These are phyloP conservation scores for Solanum hybrid DNA, from an alignment of 305 asterid genomes.

Conservation along the genomic window DNA sequence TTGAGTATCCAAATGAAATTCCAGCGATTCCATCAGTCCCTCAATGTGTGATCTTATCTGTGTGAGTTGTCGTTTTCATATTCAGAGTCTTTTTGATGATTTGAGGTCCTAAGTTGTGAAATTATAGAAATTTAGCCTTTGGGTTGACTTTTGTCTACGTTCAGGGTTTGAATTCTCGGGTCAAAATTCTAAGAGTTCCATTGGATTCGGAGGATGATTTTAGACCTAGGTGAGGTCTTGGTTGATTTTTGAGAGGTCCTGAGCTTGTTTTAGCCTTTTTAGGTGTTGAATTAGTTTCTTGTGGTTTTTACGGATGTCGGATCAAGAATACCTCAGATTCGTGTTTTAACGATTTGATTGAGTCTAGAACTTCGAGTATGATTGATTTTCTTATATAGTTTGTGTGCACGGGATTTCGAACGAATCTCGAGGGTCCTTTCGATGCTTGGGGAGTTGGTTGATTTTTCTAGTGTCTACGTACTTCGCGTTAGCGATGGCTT, in stretches of 20 bases:
- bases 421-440: background rate
- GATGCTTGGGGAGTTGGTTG: background rate
- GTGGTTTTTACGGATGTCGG: background rate
- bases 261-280: no score
- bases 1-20: background rate
- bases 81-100: background rate
- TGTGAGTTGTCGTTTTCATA: background rate
- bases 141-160: background rate
- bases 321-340: background rate
- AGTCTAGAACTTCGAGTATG: background rate
- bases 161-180: background rate
- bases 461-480: background rate
- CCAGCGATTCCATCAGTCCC: background rate
- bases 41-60: background rate
- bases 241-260: background rate
- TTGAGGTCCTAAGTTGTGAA: background rate
- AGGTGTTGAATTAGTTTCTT: background rate
- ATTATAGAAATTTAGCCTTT: no score
- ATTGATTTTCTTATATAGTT: background rate
- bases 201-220: background rate
- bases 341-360: no score
- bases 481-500: background rate
- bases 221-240: background rate
- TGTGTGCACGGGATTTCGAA: background rate
- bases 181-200: background rate